phyloP scores from a whole-genome alignment of 768 basidiomycete species.

The Rhizopogon roseolus region DNA sequence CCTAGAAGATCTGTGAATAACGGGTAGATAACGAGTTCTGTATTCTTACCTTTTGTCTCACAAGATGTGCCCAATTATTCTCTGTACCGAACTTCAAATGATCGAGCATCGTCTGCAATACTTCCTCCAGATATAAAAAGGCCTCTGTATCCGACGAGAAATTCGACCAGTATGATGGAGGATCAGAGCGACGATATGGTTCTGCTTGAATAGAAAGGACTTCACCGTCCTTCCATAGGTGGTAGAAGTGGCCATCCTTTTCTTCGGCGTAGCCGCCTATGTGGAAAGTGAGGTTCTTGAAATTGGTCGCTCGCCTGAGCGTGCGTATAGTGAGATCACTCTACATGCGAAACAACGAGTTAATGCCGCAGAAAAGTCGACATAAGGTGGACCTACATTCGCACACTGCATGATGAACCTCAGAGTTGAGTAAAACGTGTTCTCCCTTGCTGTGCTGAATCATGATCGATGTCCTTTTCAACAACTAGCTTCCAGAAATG shows the following conservation, averaged over 20 bases:
- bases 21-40: neutral
- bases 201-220: slow-evolving; percentile 26
- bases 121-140: slow-evolving; percentile 19
- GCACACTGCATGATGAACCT: slow-evolving; percentile 21
- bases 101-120: slow-evolving; percentile 30
- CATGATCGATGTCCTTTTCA: neutral
- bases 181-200: slow-evolving; percentile 19
- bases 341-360: slow-evolving; percentile 3
- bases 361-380: neutral
- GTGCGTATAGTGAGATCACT: slow-evolving; percentile 13
- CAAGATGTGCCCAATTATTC: slow-evolving; percentile 29
- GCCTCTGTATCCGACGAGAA: slow-evolving; percentile 18
- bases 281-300: slow-evolving; percentile 16
- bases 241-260: slow-evolving; percentile 15
- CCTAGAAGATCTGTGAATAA: neutral
- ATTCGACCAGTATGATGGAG: neutral
- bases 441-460: neutral
- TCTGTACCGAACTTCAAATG: slow-evolving; percentile 23
- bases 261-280: slow-evolving; percentile 5
- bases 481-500: neutral
- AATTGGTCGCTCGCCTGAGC: slow-evolving; percentile 20
- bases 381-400: slow-evolving; percentile 20
- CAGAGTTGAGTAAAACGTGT: neutral
- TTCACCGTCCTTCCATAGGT: slow-evolving; percentile 27
- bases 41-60: slow-evolving; percentile 17